Conservation (phyloP, 2,329 filamentous ascomycete species). For the Fusarium newnesense region DNA sequence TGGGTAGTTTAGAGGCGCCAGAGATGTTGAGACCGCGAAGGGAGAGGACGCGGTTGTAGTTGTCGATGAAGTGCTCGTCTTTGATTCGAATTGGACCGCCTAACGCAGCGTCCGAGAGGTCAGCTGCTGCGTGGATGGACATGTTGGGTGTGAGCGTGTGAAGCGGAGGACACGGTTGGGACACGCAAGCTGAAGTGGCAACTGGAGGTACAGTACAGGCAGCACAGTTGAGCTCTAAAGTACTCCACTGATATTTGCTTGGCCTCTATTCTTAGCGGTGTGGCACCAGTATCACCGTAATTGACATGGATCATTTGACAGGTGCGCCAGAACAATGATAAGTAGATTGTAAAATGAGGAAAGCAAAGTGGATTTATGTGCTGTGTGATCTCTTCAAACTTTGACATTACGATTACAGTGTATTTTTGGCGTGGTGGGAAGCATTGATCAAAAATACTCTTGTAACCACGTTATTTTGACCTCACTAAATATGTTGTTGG, state of each 20-base stretch:
- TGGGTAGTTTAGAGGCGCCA: constrained; percentile 54
- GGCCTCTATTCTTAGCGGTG: constrained; percentile 22
- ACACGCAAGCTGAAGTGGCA: constrained; percentile 23
- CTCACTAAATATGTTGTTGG: background rate
- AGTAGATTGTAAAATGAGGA: background rate
- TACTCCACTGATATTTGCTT: constrained; percentile 30
- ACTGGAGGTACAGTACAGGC: background rate
- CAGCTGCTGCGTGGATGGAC: constrained; percentile 44
- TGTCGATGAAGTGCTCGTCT: constrained; percentile 49
- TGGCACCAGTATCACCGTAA: background rate
- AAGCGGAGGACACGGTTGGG: constrained; percentile 28
- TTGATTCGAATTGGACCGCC: constrained; percentile 47
- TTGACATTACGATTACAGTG: background rate
- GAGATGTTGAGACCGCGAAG: constrained; percentile 56
- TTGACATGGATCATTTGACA: background rate
- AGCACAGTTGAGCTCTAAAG: background rate
- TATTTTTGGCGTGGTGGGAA: background rate
- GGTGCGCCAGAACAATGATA: background rate
- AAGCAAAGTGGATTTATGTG: background rate
- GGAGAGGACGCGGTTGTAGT: constrained; percentile 50
- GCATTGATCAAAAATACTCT: background rate
- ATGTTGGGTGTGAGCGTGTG: constrained; percentile 19
- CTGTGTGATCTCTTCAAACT: too few species aligned
- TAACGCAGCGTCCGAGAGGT: constrained; percentile 50
- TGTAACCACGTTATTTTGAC: background rate